Evolutionary conservation across 768 basidiomycete species (phyloP).

Genomic region (Agaricus blazei): DNA sequence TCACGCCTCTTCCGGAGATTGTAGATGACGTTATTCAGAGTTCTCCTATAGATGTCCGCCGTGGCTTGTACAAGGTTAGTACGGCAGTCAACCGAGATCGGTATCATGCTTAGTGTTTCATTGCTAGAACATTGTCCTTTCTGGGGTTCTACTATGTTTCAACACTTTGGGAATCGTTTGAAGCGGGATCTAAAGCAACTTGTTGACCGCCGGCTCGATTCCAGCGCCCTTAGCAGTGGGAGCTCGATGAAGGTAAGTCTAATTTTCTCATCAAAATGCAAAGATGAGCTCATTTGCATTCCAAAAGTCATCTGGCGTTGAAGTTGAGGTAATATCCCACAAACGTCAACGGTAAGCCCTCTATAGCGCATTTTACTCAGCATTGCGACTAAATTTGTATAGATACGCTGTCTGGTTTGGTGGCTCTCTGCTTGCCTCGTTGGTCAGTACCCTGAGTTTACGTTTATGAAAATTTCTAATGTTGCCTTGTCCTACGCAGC

Average conservation of each 20-base stretch:
- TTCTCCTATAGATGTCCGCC: constrained; percentile 94
- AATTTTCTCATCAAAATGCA: neutral
- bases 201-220: constrained; percentile 85
- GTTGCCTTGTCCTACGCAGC: constrained; percentile 36
- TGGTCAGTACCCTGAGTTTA: constrained; percentile 45
- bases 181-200: constrained; percentile 94
- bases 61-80: constrained; percentile 89
- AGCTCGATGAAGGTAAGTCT: constrained; percentile 63
- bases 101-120: neutral
- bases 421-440: constrained; percentile 88
- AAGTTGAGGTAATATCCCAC: constrained; percentile 97
- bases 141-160: constrained; percentile 99
- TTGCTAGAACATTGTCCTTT: constrained; percentile 88
- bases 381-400: constrained; percentile 1
- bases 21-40: constrained; percentile 95
- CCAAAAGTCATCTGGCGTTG: constrained; percentile 86
- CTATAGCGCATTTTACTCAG: neutral
- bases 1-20: constrained; percentile 93
- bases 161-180: constrained; percentile 94
- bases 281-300: neutral
- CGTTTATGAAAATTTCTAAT: neutral
- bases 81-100: neutral
- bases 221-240: constrained; percentile 69
- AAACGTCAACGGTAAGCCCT: constrained; percentile 81
- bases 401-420: constrained; percentile 98